Evolutionary conservation across 1,284 basidiomycete genomes (phyloP), one percentile per base, ranked within the genome.

Genomic region (Ustanciosporium gigantosporum): DNA sequence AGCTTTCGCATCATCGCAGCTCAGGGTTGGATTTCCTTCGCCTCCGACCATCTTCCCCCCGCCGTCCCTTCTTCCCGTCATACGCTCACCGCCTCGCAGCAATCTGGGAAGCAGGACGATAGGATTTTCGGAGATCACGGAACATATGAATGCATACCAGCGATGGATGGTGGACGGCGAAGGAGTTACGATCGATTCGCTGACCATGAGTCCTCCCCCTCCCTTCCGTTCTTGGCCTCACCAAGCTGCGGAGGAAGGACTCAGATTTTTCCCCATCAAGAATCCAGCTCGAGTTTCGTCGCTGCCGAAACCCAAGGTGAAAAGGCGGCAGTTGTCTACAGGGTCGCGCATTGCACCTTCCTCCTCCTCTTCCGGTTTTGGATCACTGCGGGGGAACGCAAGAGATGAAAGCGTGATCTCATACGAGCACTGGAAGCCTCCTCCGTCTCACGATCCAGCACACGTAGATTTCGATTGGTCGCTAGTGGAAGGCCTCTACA

Each of bases 381-480:
- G 27, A 29, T 11, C 27, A n/a, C 27, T 29, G n/a, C 27, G 27
- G n/a, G 11, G n/a, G 27, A 29, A 9, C 11, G 27, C 27, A n/a
- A 29, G n/a, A 9, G n/a, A 29, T 9, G n/a, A 5, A 20, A 53
- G 11, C 27, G 27, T 15, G 16, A 41, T n/a, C n/a, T n/a, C n/a
- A 9, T 53, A 55, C 24, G 35, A 53, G 13, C 51, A 57, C 27
- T 6, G 48, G n/a, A 3, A 25, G 7, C 58, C 53, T 1, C 32
- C 53, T n/a, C 41, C 49, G 7, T 21, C 34, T 3, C 41, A 51
- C 6, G 68, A 70, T 43, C 68, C 68, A 31, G 58, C 46, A 8
- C 58, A 50, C 37, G 29, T 31, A 25, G 51, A 61, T 1, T 70
- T 70, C 21, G 66, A 70, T 25, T 70, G 68, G 68, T n/a, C 21